Evolutionary conservation across 192 early-diverging fungal genomes (phyloP).

Genomic region (Coemansia interrupta): DNA sequence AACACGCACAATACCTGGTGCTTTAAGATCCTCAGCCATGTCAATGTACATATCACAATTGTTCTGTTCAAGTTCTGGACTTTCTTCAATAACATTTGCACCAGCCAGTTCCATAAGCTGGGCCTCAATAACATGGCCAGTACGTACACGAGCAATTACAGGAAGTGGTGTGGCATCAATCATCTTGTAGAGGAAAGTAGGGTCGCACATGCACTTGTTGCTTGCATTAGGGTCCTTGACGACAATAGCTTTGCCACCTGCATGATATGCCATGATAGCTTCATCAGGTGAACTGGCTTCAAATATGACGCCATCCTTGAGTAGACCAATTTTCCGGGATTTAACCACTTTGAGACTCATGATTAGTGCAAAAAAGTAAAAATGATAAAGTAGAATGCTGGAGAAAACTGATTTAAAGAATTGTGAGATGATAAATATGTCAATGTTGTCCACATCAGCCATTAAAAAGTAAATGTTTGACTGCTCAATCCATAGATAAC

Average conservation of each 20-base stretch:
- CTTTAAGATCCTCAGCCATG: slow-evolving; percentile 27
- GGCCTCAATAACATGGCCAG: slow-evolving; percentile 98
- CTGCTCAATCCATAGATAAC: too few species aligned
- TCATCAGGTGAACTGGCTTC: slow-evolving; percentile 97
- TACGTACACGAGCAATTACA: slow-evolving; percentile 98
- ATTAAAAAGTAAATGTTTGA: too few species aligned
- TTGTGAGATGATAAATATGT: too few species aligned
- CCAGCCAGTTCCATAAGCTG: slow-evolving; percentile 89
- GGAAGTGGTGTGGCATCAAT: slow-evolving; percentile 93
- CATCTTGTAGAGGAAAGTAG: slow-evolving; percentile 96
- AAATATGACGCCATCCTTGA: slow-evolving; percentile 99
- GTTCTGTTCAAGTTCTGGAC: slow-evolving; percentile 48
- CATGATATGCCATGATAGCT: slow-evolving; percentile 94
- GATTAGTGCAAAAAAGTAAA: background rate
- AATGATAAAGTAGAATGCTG: too few species aligned
- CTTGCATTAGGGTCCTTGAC: slow-evolving; percentile 92
- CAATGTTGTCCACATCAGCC: too few species aligned
- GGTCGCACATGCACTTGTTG: slow-evolving; percentile 98
- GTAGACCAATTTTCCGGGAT: slow-evolving; percentile 49
- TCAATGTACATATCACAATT: slow-evolving; percentile 54
- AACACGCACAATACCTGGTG: too few species aligned
- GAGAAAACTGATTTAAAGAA: too few species aligned
- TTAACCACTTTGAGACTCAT: background rate
- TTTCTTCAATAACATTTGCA: slow-evolving; percentile 97
- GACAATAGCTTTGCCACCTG: slow-evolving; percentile 97